A percentile compares a stretch with the other conserved stretches of the same genome.
Evolutionary conservation across 2,329 filamentous ascomycete species (phyloP).

Genomic region (Colletotrichum sp.): DNA sequence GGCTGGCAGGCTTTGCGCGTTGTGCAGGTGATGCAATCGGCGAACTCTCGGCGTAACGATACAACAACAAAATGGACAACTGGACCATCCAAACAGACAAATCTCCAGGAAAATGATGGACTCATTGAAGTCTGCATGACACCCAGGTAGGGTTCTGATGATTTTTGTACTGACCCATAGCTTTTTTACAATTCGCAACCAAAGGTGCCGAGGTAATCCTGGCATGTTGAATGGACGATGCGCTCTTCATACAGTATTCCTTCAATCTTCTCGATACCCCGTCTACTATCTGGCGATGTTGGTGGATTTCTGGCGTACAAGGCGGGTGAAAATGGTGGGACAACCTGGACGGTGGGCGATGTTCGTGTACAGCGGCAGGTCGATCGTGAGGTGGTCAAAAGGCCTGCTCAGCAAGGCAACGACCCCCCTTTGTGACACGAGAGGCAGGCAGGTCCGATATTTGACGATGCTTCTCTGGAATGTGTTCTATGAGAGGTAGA

Average conservation of each 20-base stretch:
- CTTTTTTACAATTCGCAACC: not conserved
- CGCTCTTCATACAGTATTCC: not conserved
- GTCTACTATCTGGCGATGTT: slow-evolving; percentile 14
- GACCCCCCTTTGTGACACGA: not conserved
- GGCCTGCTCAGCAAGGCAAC: not conserved
- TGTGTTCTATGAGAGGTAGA: not conserved
- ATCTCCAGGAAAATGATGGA: not conserved
- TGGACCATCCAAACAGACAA: not conserved
- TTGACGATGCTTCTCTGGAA: not conserved
- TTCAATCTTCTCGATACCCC: slow-evolving; percentile 17
- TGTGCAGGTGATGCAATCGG: not conserved
- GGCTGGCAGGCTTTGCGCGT: not conserved
- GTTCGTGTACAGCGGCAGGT: slow-evolving; percentile 7
- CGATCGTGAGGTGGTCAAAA: not conserved
- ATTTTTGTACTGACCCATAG: slow-evolving; percentile 15
- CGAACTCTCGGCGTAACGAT: not conserved
- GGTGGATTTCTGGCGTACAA: slow-evolving; percentile 17
- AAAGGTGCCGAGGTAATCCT: not conserved
- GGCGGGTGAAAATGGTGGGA: not conserved
- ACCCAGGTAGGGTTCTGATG: slow-evolving; percentile 14
- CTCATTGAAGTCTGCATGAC: not conserved
- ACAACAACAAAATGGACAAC: not conserved
- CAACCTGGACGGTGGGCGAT: not conserved
- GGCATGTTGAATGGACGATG: not conserved
- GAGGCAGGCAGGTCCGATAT: not conserved